Percentiles rank a stretch among this genome's conserved stretches.
phyloP scores from a whole-genome alignment of 2,329 filamentous ascomycete genomes.

The Alternaria brassicicola region DNA sequence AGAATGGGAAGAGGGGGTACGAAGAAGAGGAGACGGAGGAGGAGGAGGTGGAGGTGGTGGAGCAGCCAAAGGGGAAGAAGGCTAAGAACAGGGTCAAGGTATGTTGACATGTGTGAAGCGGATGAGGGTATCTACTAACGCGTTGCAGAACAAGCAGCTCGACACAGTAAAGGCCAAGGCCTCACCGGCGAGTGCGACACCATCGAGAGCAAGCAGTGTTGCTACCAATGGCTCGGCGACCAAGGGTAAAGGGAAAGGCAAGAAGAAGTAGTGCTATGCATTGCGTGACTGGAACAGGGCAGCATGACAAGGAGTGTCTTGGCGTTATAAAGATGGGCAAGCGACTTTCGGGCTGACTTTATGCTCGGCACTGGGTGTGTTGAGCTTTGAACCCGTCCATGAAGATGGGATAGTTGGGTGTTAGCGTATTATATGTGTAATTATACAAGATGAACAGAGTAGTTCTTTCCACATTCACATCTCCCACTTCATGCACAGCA shows the following conservation, averaged over 20 bases:
- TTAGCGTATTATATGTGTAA: not conserved
- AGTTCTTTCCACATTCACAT: too few relatives aligned
- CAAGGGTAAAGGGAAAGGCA: slow-evolving; percentile 57
- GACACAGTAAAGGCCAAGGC: slow-evolving; percentile 81
- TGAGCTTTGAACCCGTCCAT: not conserved
- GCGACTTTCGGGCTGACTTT: not conserved
- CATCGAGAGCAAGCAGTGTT: slow-evolving; percentile 87
- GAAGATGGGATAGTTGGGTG: not conserved
- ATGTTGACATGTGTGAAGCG: slow-evolving; percentile 42
- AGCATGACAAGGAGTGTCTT: not conserved
- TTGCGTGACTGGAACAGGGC: not conserved
- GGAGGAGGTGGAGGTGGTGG: slow-evolving; percentile 58
- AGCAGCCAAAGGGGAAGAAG: slow-evolving; percentile 97
- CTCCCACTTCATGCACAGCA: too few relatives aligned
- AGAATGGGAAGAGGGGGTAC: slow-evolving; percentile 74
- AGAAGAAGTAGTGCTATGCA: slow-evolving; percentile 51
- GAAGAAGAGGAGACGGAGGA: slow-evolving; percentile 85
- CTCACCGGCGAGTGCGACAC: slow-evolving; percentile 76
- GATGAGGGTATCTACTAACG: slow-evolving; percentile 16
- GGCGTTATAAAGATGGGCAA: slow-evolving; percentile 1
- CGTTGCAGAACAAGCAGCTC: slow-evolving; percentile 82
- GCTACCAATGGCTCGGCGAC: slow-evolving; percentile 70
- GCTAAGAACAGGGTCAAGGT: slow-evolving; percentile 88
- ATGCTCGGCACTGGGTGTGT: slow-evolving; percentile 1
- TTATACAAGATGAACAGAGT: not conserved